Conservation (phyloP, 2,329 filamentous ascomycete species). For the Neoscytalidium dimidiatum region DNA sequence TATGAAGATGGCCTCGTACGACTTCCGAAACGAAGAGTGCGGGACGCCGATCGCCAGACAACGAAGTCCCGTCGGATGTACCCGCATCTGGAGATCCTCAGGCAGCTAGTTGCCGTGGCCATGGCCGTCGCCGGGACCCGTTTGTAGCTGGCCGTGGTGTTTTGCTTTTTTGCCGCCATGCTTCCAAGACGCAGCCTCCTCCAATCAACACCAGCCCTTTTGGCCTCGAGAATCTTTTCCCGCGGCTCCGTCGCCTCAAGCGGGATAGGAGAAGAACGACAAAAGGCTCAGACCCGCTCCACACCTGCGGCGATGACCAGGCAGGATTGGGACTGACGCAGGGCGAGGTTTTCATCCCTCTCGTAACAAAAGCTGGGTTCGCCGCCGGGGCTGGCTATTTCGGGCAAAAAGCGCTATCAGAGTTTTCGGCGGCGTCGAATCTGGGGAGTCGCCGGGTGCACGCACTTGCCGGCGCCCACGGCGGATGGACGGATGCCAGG, state of each 20-base stretch:
- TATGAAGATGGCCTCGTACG: slow-evolving; percentile 1
- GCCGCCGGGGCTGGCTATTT: neutral
- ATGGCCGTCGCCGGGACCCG: neutral
- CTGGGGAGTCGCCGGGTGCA: slow-evolving; percentile 5
- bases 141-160: neutral
- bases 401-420: neutral
- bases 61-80: neutral
- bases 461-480: neutral
- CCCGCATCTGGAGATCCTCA: slow-evolving; percentile 12
- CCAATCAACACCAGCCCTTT: neutral
- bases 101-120: neutral
- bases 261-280: neutral
- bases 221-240: neutral
- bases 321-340: neutral
- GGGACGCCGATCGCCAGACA: neutral
- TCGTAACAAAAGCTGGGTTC: neutral
- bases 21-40: neutral
- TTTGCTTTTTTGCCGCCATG: neutral
- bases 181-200: neutral
- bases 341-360: neutral
- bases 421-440: neutral
- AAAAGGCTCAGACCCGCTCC: neutral
- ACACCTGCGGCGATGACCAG: neutral
- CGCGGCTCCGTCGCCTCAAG: neutral
- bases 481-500: neutral